Percentiles rank a stretch among this genome's conserved stretches.
Conservation (phyloP, 306 rosid genomes). For the Cucurbita maxima region DNA sequence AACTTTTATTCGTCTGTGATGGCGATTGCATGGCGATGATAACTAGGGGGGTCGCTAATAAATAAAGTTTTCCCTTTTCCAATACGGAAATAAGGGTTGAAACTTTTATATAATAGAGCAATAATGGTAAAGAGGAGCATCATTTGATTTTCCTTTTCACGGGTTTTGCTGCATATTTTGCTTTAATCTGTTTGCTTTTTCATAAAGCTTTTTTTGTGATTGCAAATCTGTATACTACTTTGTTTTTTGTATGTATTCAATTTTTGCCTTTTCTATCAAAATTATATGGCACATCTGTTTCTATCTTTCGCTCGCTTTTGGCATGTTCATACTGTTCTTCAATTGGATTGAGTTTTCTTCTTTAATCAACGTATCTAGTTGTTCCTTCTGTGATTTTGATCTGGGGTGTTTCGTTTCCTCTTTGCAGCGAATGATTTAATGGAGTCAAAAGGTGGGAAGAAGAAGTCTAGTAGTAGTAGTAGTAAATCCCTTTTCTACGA, state of each 20-base stretch:
- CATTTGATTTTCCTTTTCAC: background rate
- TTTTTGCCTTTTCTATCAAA: background rate
- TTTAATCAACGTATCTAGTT: background rate
- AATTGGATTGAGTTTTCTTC: background rate
- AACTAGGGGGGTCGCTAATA: background rate
- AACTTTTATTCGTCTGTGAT: background rate
- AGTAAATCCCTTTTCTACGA: constrained; percentile 46
- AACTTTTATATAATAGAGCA: background rate
- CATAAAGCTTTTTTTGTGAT: background rate
- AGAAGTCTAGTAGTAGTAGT: constrained; percentile 73
- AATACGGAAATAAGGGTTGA: background rate
- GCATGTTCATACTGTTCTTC: background rate
- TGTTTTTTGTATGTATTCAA: background rate
- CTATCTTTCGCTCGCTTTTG: background rate
- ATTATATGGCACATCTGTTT: no score
- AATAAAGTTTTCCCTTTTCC: background rate
- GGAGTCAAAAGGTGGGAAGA: constrained; percentile 89
- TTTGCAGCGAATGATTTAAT: constrained; percentile 64
- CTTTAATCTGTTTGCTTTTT: background rate
- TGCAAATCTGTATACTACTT: background rate
- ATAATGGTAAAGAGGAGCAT: background rate
- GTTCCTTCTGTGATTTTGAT: background rate
- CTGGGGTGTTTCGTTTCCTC: background rate
- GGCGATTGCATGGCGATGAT: background rate
- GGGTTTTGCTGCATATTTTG: background rate